Conservation (phyloP, 1,139 yeast genomes). For the Magnusiomyces suaveolens region DNA sequence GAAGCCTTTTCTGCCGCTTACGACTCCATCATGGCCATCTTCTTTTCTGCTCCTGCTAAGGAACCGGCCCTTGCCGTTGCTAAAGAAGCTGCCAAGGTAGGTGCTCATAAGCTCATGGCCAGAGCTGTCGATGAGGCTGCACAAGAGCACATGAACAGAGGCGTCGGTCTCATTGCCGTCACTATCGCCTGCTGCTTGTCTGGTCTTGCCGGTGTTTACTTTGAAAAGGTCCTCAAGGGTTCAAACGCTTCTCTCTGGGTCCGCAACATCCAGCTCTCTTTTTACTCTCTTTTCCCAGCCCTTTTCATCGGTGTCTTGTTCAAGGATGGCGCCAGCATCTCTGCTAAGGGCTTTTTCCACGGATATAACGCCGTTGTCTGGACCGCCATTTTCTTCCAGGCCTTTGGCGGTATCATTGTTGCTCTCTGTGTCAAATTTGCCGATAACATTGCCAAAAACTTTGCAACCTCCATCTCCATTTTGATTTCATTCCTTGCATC, state of each 20-base stretch:
- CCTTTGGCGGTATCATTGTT: constrained; percentile 37
- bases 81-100: constrained; percentile 1
- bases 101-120: background rate
- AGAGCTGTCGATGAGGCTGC: constrained; percentile 11
- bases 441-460: constrained; percentile 37
- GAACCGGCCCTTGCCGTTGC: background rate
- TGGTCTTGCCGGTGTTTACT: constrained; percentile 38
- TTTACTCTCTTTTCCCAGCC: constrained; percentile 37
- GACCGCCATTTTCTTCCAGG: constrained; percentile 35
- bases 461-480: constrained; percentile 37
- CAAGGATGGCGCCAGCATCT: constrained; percentile 32
- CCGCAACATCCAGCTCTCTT: constrained; percentile 35
- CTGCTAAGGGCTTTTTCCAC: constrained; percentile 33
- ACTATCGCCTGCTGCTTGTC: constrained; percentile 33
- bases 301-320: constrained; percentile 32
- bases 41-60: constrained; percentile 1
- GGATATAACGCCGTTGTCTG: constrained; percentile 35
- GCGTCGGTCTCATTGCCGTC: constrained; percentile 34
- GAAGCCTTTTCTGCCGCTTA: constrained; percentile 22
- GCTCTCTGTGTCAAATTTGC: constrained; percentile 38
- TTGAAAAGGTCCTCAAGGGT: constrained; percentile 37
- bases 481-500: constrained; percentile 34
- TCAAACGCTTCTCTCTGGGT: constrained; percentile 33
- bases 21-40: constrained; percentile 12
- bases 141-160: constrained; percentile 23